Evolutionary conservation across 2,329 filamentous ascomycete species (phyloP), one percentile per base, ranked within the genome.

Genomic region (Daldinia sp.): DNA sequence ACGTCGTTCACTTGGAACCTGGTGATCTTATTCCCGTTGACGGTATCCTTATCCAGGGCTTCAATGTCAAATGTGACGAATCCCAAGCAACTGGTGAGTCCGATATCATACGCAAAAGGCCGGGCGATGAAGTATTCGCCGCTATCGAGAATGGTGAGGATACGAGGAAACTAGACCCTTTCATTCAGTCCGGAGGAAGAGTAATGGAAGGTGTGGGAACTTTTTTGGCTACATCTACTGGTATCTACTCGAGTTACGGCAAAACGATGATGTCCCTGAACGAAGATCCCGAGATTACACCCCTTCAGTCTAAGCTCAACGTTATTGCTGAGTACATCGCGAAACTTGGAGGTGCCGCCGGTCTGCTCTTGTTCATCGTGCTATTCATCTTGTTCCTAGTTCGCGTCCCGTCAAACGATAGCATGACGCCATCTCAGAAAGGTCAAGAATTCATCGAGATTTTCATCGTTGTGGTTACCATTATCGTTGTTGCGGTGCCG

Each of bases 381-480:
- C 85, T 97, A 13, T 88, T 97, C 75, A 94, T 97, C 81, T 88
- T 93, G 74, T 98, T 97, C 77, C 83, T 96, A 9, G 93, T 90
- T 54, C 82, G 88, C 12, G 86, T 97, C 2, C 83, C 84, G 5
- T 77, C 85, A 18, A 84, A 67, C 51, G 12, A 60, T 87, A 65
- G 71, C 76, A 3, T 81, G 1, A 85, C 86, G 0, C 85, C 93
- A 2, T 89, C 92, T 2, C 79, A 89, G 60, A 97, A 97, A 81
- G 94, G 92, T 7, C 92, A 95, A 75, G 85, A 88, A 59, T 93
- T 93, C 74, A 84, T 93, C 72, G 86, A 91, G 67, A 93, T 93
- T 67, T 88, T 94, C 74, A 93, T 94, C 70, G 89, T 92, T 50
- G 90, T 93, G 23, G 89, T 93, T 41, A 93, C 91, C 1, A 92